These are phyloP conservation scores for Glycine soja DNA, from an alignment of 306 rosid genomes.

Conservation along the genomic window DNA sequence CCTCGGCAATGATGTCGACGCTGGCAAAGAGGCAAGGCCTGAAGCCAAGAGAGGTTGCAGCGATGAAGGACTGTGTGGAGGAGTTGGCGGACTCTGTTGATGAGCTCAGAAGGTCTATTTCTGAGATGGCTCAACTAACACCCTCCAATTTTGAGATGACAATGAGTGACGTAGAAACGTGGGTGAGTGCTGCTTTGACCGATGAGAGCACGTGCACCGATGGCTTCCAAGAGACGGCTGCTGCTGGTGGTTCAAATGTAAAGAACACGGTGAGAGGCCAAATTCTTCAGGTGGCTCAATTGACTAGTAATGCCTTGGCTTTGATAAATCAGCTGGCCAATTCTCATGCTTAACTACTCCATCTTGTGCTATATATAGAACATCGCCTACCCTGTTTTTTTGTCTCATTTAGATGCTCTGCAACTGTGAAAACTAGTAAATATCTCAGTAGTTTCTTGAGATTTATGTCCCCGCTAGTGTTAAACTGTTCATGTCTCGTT, in stretches of 20 bases:
- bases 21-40: conserved; percentile 51
- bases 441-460: too few species aligned
- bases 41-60: conserved; percentile 57
- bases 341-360: neutral
- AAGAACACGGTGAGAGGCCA: conserved; percentile 49
- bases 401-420: too few species aligned
- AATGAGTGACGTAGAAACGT: conserved; percentile 70
- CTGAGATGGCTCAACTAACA: conserved; percentile 54
- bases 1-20: conserved; percentile 47
- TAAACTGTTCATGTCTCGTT: too few species aligned
- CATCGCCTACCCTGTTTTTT: too few species aligned
- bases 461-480: too few species aligned
- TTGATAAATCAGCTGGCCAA: conserved; percentile 66
- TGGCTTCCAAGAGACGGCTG: conserved; percentile 55
- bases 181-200: conserved; percentile 86
- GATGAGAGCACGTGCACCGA: conserved; percentile 72
- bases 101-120: conserved; percentile 58
- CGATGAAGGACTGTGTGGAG: conserved; percentile 80
- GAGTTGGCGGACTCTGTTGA: conserved; percentile 67
- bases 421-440: too few species aligned
- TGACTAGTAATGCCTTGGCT: conserved; percentile 87
- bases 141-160: conserved; percentile 45
- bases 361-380: too few species aligned
- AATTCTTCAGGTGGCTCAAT: conserved; percentile 56
- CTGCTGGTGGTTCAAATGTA: neutral